Conservation (phyloP, 2,329 filamentous ascomycete species). For the Talaromyces pinophilus region DNA sequence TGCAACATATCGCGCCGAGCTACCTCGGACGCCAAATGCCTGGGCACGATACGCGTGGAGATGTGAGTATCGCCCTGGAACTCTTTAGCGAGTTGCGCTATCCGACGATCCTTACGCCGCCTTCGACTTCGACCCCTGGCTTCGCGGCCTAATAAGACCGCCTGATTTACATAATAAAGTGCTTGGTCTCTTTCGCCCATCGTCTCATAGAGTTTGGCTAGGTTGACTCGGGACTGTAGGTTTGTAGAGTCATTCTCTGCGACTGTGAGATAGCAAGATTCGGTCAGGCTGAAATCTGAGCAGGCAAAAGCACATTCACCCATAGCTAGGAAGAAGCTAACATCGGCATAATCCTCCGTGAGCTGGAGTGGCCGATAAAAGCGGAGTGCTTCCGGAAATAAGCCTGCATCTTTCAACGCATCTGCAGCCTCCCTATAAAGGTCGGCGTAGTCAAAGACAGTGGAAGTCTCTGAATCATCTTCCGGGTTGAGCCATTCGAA, state of each 20-base stretch:
- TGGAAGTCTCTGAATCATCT: constrained; percentile 52
- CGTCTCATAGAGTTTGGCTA: constrained; percentile 82
- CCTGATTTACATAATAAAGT: constrained; percentile 73
- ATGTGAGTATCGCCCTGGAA: constrained; percentile 32
- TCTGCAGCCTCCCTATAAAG: constrained; percentile 74
- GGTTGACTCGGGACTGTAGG: constrained; percentile 73
- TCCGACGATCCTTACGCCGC: constrained; percentile 39
- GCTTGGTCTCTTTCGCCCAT: constrained; percentile 73
- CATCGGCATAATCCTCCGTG: constrained; percentile 50
- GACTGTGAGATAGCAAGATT: constrained; percentile 74
- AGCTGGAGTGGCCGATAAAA: constrained; percentile 58
- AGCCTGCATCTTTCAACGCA: constrained; percentile 54
- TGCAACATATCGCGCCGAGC: constrained; percentile 26
- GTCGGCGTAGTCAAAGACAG: constrained; percentile 69
- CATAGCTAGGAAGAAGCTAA: constrained; percentile 54
- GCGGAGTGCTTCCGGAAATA: constrained; percentile 58
- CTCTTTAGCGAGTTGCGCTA: constrained; percentile 45
- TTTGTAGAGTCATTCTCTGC: constrained; percentile 70
- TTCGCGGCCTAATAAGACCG: constrained; percentile 63
- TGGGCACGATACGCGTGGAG: constrained; percentile 28
- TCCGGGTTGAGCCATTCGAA: constrained; percentile 70
- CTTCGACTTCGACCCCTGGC: constrained; percentile 33
- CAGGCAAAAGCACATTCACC: constrained; percentile 66
- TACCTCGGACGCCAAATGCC: constrained; percentile 22
- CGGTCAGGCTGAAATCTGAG: constrained; percentile 66